Base-by-base conservation (phyloP, 208 protist genomes). In the Trypanosomatidae sp. region DNA sequence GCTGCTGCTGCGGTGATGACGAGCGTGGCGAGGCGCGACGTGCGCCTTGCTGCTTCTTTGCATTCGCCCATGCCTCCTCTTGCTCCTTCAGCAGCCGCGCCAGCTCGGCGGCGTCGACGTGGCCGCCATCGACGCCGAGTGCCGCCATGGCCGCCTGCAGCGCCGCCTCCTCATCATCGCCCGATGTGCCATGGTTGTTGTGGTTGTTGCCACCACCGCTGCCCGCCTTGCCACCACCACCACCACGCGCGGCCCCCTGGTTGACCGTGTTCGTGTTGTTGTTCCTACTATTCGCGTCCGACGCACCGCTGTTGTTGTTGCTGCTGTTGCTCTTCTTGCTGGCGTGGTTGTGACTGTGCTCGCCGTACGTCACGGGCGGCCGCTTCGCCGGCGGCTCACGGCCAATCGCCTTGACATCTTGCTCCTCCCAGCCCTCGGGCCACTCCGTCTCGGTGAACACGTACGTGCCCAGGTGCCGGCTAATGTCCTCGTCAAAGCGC, bases 361-460 rank as follows among this genome's bases (percentile, higher is more conserved):
- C 57, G 15, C 40, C 53, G 66, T 83, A 83, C 38, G 56, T 49
- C 19, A 84, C 40, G 1, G 73, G 67, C 38, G 76, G 63, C 10
- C 60, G 61, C 58, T 85, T 84, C 6, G 53, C 42, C 10, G 81
- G 76, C 10, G 50, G 33, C 4, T 61, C 28, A 50, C 81, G 81
- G 48, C 64, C 61, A 4, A 91, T 25, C 38, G 86, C 81, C 53
- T 77, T 81, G n/a, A 91, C 71, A 35, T 85, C 73, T 62, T 91
- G 81, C 70, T 81, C 71, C 60, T 87, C 81, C 81, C 81, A 91
- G 33, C 76, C 81, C 35, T 91, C 81, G 22, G 81, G 81, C 65
- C 66, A 83, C 68, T 91, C 81, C 10, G 81, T 91, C 39, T 47
- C 53, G 52, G 69, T 72, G 56, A 91, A 91, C 57, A 59, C 75